These are phyloP conservation scores for Microdochium nivale DNA, from an alignment of 2,329 filamentous ascomycete genomes.

Conservation along the genomic window DNA sequence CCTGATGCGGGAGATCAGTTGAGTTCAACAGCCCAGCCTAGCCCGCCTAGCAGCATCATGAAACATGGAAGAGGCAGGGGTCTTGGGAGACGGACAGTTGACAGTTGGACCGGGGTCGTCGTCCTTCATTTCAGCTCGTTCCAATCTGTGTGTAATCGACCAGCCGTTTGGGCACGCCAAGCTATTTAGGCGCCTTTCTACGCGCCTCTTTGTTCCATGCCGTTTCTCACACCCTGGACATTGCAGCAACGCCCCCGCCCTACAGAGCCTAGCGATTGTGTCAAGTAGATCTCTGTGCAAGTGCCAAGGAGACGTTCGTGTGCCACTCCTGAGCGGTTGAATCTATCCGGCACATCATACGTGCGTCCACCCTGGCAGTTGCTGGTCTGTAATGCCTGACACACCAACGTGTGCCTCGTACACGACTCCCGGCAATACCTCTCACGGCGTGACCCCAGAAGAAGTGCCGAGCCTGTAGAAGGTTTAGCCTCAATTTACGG, in stretches of 20 bases:
- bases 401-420: background rate
- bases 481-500: background rate
- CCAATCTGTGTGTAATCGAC: background rate
- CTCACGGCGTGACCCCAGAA: background rate
- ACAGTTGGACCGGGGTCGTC: background rate
- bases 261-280: background rate
- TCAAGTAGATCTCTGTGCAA: background rate
- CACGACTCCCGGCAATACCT: background rate
- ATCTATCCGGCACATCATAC: background rate
- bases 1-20: background rate
- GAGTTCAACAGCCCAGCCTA: too few species aligned
- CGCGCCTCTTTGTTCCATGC: background rate
- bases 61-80: too few species aligned
- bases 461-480: background rate
- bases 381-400: background rate
- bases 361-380: background rate
- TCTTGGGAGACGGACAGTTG: background rate
- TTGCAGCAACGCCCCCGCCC: background rate
- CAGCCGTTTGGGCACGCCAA: background rate
- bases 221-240: background rate
- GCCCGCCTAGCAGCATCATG: too few species aligned
- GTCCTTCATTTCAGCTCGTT: background rate
- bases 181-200: background rate
- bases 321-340: background rate
- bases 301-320: background rate